Evolutionary conservation across 768 basidiomycete genomes (phyloP).

Genomic region (Mycena amicta): DNA sequence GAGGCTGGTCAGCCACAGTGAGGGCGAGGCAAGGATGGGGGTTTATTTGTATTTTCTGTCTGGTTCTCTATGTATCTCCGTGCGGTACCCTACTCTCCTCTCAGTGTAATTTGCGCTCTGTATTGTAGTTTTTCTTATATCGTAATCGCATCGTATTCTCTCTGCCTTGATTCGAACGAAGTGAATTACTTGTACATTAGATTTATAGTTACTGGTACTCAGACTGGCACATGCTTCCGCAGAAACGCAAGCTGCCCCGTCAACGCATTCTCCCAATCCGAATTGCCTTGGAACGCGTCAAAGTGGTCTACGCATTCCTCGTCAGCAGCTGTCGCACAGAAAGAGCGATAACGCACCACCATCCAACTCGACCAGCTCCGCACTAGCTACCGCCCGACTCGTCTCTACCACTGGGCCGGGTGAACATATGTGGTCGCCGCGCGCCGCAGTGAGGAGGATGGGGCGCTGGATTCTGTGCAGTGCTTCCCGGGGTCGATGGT

Average conservation of each 20-base stretch:
- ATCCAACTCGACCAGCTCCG: conserved; percentile 18
- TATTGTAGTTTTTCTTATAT: background rate
- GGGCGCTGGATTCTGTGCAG: conserved; percentile 24
- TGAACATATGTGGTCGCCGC: conserved; percentile 23
- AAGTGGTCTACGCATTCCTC: conserved; percentile 19
- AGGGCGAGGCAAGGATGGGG: background rate
- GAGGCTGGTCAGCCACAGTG: conserved; percentile 18
- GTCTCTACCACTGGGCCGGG: conserved; percentile 8
- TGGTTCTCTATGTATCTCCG: background rate
- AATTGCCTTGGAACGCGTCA: conserved; percentile 21
- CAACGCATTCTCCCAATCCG: conserved; percentile 20
- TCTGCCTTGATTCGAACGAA: background rate
- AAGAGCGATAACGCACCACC: conserved; percentile 20
- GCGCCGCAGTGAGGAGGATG: conserved; percentile 23
- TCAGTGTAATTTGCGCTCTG: background rate
- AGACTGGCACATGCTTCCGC: conserved; percentile 17
- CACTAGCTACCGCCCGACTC: conserved; percentile 5
- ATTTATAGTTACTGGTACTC: no score
- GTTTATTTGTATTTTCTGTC: background rate
- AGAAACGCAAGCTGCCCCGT: conserved; percentile 23
- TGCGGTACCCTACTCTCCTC: background rate
- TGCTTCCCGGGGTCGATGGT: conserved; percentile 12
- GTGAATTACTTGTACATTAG: no score
- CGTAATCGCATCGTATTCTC: background rate
- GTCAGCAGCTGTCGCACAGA: background rate